Percentiles rank a stretch among this genome's conserved stretches.
Evolutionary conservation across 106 monocot genomes (phyloP).

Genomic region (Dendrobium catenatum): DNA sequence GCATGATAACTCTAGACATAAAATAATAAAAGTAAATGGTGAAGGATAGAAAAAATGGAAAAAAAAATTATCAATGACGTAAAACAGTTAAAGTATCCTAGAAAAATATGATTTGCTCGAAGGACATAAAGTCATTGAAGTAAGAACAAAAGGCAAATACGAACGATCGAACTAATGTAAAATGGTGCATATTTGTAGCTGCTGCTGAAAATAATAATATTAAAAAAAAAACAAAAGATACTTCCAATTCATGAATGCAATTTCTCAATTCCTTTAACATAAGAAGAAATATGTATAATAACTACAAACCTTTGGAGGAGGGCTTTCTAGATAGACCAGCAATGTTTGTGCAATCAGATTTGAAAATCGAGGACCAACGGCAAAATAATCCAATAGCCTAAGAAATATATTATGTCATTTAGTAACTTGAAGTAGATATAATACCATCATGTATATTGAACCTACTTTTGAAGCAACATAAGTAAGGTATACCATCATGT

Average conservation of each 20-base stretch:
- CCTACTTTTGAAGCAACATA: background rate
- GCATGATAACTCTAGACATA: conserved; percentile 23
- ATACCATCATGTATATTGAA: background rate
- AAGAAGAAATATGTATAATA: background rate
- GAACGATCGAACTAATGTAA: background rate
- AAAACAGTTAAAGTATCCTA: background rate
- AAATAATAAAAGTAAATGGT: background rate
- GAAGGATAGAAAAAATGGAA: background rate
- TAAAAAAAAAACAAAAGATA: background rate
- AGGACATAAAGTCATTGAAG: background rate
- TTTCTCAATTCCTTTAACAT: background rate
- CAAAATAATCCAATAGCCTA: conserved; percentile 90
- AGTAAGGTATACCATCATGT: background rate
- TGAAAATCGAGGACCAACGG: conserved; percentile 93
- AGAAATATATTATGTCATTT: conserved; percentile 8
- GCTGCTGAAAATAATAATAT: background rate
- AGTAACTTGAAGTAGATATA: background rate
- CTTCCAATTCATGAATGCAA: background rate
- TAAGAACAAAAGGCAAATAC: background rate
- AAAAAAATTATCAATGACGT: no score
- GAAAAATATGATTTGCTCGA: background rate
- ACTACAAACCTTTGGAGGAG: conserved; percentile 76
- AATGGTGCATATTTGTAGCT: background rate
- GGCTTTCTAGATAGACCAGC: conserved; percentile 66
- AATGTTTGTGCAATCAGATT: conserved; percentile 80